Percentiles rank a stretch among this genome's conserved stretches.
Conservation (phyloP, 208 protist genomes). For the Wallacemonas rigidus region DNA sequence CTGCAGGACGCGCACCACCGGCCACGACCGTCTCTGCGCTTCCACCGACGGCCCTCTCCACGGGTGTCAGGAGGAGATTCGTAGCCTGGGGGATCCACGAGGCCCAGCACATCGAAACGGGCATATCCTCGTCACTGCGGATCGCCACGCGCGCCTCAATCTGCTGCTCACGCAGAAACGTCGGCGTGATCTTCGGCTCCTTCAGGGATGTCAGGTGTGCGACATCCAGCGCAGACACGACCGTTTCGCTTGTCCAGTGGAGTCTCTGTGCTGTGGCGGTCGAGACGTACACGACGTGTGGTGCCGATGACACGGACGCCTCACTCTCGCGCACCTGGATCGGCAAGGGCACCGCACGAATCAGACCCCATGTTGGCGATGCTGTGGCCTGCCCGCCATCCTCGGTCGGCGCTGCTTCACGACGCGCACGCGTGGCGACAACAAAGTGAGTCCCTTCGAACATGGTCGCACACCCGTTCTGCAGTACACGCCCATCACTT, state of each 20-base stretch:
- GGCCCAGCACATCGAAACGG: neutral
- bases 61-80: constrained; percentile 66
- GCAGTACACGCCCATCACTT: constrained; percentile 31
- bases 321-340: neutral
- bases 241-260: neutral
- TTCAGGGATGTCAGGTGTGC: constrained; percentile 48
- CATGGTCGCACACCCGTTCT: constrained; percentile 70
- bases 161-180: constrained; percentile 64
- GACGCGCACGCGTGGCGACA: constrained; percentile 69
- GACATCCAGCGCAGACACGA: constrained; percentile 58
- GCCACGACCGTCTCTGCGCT: neutral
- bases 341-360: constrained; percentile 36
- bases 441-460: constrained; percentile 85
- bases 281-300: constrained; percentile 1
- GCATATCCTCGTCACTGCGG: constrained; percentile 24
- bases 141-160: constrained; percentile 36
- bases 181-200: constrained; percentile 59
- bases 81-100: constrained; percentile 45
- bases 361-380: constrained; percentile 53
- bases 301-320: neutral
- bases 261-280: constrained; percentile 31
- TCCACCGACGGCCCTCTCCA: neutral
- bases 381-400: neutral
- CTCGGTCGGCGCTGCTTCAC: constrained; percentile 17
- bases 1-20: no score